Evolutionary conservation across 179 eudicot genomes (phyloP).

Genomic region (Dionaea muscipula): DNA sequence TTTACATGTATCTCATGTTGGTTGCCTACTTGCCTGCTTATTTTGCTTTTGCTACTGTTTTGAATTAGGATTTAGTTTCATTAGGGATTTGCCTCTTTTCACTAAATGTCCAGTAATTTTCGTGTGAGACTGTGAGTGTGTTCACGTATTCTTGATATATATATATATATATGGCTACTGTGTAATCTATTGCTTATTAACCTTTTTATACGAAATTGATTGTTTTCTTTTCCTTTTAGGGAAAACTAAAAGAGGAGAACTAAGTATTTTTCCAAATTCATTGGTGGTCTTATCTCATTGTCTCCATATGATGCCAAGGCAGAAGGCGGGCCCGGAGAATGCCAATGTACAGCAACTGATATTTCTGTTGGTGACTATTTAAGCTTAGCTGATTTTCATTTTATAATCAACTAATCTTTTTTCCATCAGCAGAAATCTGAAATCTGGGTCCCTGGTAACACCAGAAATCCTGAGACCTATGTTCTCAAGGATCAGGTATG

Average conservation of each 20-base stretch:
- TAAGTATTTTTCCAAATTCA: conserved; percentile 75
- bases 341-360: conserved; percentile 29
- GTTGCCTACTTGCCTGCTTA: too few species aligned
- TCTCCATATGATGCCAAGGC: conserved; percentile 94
- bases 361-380: not conserved
- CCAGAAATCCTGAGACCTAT: conserved; percentile 72
- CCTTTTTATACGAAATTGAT: not conserved
- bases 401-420: conserved; percentile 1
- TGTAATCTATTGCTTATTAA: not conserved
- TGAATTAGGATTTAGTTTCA: too few species aligned
- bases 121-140: too few species aligned
- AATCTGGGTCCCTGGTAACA: conserved; percentile 67
- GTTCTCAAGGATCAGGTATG: conserved; percentile 84
- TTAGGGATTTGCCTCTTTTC: too few species aligned
- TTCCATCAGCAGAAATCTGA: conserved; percentile 22
- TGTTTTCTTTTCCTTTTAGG: conserved; percentile 18
- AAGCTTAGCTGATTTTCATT: not conserved
- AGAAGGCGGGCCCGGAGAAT: conserved; percentile 49
- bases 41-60: too few species aligned
- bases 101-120: too few species aligned
- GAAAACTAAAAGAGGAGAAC: conserved; percentile 82
- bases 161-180: not conserved
- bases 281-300: conserved; percentile 70
- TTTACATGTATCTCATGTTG: too few species aligned
- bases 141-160: too few species aligned